Evolutionary conservation across 306 rosid species (phyloP), one percentile per base, ranked within the genome.

Genomic region (Acacia acuminata): DNA sequence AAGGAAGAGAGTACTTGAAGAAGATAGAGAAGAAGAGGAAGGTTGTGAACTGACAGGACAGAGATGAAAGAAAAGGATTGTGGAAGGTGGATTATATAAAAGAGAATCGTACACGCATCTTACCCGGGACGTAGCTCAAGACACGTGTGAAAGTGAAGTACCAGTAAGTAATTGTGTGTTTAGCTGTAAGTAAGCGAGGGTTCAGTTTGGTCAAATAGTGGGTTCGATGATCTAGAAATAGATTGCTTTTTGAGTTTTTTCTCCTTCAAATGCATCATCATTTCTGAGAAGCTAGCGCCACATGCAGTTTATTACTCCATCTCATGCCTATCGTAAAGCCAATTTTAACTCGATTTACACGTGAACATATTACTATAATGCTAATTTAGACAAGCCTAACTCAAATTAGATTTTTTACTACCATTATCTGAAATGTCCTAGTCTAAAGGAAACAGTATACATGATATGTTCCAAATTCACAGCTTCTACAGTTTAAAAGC

Each of bases 181-280:
- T 67, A 67, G 45, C 2, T 51, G 81, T 50, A 8, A 5, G 81
- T 50, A 8, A 5, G 8, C 32, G 20, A 4, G 15, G 5, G 53
- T 3, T 14, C 5, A 10, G 45, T 76, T 66, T 78, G 89, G 94
- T 92, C 92, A 90, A 90, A 84, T 68, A 70, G 20, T 81, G 90
- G 83, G 85, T 85, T 84, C 65, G 25, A 56, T 48, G 16, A 20
- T 55, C 25, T 86, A 43, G 40, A 4, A 40, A 48, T 53, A 19
- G 27, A 67, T 73, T 51, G 69, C 24, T 36, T 36, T n/a, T n/a
- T n/a, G n/a, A 10, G 4, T 3, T 16, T 16, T 9, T 36, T 1
- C 16, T 51, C 6, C 60, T 25, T 10, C 13, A 22, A 27, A 30
- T 34, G 45, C 44, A 36, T 32, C 53, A 42, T 32, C 74, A 69